phyloP scores from a whole-genome alignment of 164 flowering plant genomes.

The Tinospora cordifolia region DNA sequence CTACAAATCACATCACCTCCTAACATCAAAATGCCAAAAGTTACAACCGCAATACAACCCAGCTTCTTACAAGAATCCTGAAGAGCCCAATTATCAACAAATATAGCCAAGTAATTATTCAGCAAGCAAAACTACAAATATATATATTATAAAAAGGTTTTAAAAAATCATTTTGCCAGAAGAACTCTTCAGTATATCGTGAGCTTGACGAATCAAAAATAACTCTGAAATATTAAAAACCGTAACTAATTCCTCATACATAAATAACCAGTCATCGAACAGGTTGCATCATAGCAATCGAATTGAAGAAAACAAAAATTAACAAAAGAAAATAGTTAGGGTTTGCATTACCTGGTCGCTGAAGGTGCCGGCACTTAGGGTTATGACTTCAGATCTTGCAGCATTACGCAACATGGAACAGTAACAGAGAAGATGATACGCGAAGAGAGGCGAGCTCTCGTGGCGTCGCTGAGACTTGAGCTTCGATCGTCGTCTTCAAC shows the following conservation, averaged over 20 bases:
- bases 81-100: background rate
- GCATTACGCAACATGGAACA: conserved; percentile 6
- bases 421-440: conserved; percentile 8
- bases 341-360: conserved; percentile 68
- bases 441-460: conserved; percentile 11
- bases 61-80: background rate
- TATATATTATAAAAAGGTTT: background rate
- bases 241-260: background rate
- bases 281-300: background rate
- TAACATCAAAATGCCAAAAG: no score
- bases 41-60: no score
- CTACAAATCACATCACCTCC: no score
- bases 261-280: background rate
- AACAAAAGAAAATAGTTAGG: conserved; percentile 3
- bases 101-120: no score
- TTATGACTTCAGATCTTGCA: conserved; percentile 59
- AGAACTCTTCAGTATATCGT: no score
- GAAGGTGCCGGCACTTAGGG: conserved; percentile 70
- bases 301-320: background rate
- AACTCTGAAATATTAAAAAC: no score
- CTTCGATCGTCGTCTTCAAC: background rate
- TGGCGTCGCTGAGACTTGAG: conserved; percentile 3
- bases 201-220: no score
- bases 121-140: no score
- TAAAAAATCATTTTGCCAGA: background rate